Evolutionary conservation across 805 yeast genomes (phyloP), one percentile per base, ranked within the genome.

Genomic region (Brettanomyces naardenensis): DNA sequence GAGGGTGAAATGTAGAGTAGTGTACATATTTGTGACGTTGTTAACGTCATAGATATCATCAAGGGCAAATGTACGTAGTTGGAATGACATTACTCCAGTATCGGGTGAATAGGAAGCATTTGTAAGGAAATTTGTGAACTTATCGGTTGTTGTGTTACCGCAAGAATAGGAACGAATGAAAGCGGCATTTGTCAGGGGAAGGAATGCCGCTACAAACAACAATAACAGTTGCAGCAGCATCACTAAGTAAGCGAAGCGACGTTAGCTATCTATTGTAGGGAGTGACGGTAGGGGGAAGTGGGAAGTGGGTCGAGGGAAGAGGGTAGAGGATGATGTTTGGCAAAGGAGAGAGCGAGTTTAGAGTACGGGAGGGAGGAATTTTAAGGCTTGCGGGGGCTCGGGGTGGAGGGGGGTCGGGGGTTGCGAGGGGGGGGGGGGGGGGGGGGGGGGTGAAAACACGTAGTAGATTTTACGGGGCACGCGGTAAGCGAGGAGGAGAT

Each of bases 1-100:
- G 6, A 71, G 53, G 27, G 60, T 58, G 10, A 69, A 68, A 37
- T 69, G 73, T 31, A 73, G 50, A 2, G 76, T 69, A 7, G 78
- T 70, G 48, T 53, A 72, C 44, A 55, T 62, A 50, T 72, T 71
- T 1, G 77, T 66, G 3, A 64, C 53, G 2, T 44, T 9, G 45
- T 73, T 64, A 23, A 71, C 69, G 42, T 73, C 78, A 11, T 57
- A 45, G 7, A 72, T 64, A 18, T 45, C 38, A 6, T 37, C 42
- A 9, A 47, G 28, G 4, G 58, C 53, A 28, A 44, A 42, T 4
- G 47, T 35, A 19, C 46, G 42, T 4, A 49, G 21, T 21, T 48
- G 40, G 27, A 50, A 39, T 13, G 45, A 38, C 41, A 49, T 29
- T 2, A 36, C n/a, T 4, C 41, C 45, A 1, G 29, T 18, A 1